Evolutionary conservation across 768 basidiomycete genomes (phyloP), one percentile per base, ranked within the genome.

Genomic region (Leccinellum luteum): DNA sequence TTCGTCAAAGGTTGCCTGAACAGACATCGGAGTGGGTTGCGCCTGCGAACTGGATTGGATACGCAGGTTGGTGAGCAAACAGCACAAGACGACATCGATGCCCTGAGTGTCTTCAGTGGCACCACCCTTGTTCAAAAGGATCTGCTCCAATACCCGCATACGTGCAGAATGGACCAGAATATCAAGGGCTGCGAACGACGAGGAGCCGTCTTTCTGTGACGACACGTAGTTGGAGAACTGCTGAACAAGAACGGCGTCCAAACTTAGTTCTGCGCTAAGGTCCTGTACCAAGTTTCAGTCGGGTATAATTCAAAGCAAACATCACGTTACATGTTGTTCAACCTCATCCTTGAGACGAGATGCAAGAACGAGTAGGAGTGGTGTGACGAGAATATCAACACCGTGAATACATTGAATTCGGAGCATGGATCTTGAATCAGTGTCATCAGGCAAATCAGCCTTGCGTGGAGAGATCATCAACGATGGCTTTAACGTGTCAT

Each of bases 361-460:
- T n/a, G 74, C 66, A 47, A 76, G 78, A 17, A 77, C 73, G 35
- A 83, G 57, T 17, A 84, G 49, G 19, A 89, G 73, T 3, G 89
- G 88, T 6, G 84, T 87, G n/a, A 86, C 55, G 44, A 73, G 71
- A 17, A 85, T 48, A 35, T 74, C 70, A 14, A 83, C 49, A 19
- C 73, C 71, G 28, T 71, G 73, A 28, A 63, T 62, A 54, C 71
- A 77, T 34, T 69, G 71, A 30, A 85, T 57, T 28, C 83, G 80
- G 50, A 68, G 48, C 55, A 70, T 51, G 14, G 56, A 57, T n/a
- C 35, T 45, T 17, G 66, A 49, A 8, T 44, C 25, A 17, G 21
- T 28, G 45, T 35, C 21, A n/a, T 30, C 4, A 15, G 32, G 41
- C 47, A 52, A 51, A 19, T 56, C 60, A 9, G 3, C 19, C 31